Evolutionary conservation across 768 basidiomycete genomes (phyloP).

Genomic region (Termitomyces sp.): DNA sequence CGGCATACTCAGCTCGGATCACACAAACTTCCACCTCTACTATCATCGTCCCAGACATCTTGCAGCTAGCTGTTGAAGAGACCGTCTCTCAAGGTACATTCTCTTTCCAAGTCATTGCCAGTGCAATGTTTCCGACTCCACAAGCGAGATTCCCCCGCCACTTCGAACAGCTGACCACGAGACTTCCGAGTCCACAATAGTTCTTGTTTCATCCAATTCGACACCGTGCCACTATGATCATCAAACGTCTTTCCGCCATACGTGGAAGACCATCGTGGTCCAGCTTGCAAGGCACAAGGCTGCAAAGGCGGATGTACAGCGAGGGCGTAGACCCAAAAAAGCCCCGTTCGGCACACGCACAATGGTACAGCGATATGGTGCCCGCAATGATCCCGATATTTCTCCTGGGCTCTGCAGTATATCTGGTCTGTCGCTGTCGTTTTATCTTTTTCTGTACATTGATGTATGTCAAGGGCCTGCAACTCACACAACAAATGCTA

Average conservation of each 20-base stretch:
- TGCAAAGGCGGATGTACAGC: slow-evolving; percentile 14
- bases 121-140: neutral
- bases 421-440: slow-evolving; percentile 43
- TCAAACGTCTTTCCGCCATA: slow-evolving; percentile 12
- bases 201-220: neutral
- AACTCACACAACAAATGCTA: slow-evolving; percentile 55
- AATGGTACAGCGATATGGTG: slow-evolving; percentile 63
- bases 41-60: neutral
- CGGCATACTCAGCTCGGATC: neutral
- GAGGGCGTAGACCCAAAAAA: slow-evolving; percentile 14
- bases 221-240: slow-evolving; percentile 12
- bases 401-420: slow-evolving; percentile 74
- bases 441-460: neutral
- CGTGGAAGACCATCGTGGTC: slow-evolving; percentile 3
- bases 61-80: neutral
- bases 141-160: slow-evolving; percentile 9
- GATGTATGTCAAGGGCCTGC: slow-evolving; percentile 45
- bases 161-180: slow-evolving; percentile 10
- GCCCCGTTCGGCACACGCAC: slow-evolving; percentile 46
- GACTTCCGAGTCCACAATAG: slow-evolving; percentile 1
- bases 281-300: neutral
- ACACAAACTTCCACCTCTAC: neutral
- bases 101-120: neutral
- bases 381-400: slow-evolving; percentile 79
- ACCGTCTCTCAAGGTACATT: neutral